Evolutionary conservation across 148 eudicot species (phyloP).

Genomic region (Suaeda aralocaspica): DNA sequence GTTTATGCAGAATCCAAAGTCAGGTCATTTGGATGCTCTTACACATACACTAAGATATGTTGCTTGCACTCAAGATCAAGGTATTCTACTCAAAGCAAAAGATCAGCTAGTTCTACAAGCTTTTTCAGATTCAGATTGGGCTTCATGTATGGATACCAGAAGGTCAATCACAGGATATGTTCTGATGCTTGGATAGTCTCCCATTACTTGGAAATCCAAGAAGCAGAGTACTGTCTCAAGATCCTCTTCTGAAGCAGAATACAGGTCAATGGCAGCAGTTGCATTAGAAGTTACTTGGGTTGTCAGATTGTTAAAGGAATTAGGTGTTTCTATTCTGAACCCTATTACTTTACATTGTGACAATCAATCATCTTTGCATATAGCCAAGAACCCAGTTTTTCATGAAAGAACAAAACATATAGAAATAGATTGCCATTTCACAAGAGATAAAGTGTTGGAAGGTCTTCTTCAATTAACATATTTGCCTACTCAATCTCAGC

Average conservation of each 20-base stretch:
- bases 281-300: not conserved
- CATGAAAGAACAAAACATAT: not conserved
- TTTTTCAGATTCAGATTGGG: not conserved
- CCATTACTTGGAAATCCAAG: not conserved
- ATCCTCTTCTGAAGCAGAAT: not conserved
- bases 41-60: not conserved
- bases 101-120: not conserved
- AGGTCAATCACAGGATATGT: not conserved
- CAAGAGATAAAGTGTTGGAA: not conserved
- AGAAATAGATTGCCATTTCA: not conserved
- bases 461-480: not conserved
- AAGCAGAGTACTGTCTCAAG: not conserved
- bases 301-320: not conserved
- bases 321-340: not conserved
- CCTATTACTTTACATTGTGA: not conserved
- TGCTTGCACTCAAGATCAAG: not conserved
- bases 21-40: not conserved
- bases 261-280: not conserved
- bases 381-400: not conserved
- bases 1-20: not conserved
- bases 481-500: not conserved
- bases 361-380: not conserved
- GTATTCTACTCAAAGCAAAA: not conserved
- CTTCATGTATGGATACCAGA: not conserved
- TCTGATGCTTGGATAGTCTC: not conserved